A percentile compares a stretch with the other conserved stretches of the same genome.
Conservation (phyloP, 1,139 yeast genomes). For the Debaryomyces psychrophilus region DNA sequence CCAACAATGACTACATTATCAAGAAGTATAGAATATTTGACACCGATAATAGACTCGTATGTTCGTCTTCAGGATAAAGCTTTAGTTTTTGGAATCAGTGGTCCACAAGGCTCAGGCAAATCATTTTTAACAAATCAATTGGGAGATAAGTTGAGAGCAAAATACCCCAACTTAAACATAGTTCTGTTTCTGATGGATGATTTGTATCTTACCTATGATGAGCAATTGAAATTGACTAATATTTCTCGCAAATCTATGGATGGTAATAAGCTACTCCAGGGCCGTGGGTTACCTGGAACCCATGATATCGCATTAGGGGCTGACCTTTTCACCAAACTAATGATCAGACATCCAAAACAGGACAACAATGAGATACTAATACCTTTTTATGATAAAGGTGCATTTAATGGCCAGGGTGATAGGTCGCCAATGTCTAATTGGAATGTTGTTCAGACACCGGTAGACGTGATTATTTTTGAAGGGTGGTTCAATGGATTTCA, state of each 20-base stretch:
- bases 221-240: conserved; percentile 53
- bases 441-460: conserved; percentile 38
- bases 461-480: conserved; percentile 76
- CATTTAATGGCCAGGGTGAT: conserved; percentile 79
- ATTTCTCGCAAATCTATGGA: conserved; percentile 22
- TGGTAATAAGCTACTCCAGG: conserved; percentile 62
- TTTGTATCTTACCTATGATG: conserved; percentile 67
- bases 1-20: conserved; percentile 21
- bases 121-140: conserved; percentile 62
- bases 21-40: conserved; percentile 25
- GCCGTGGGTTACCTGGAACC: conserved; percentile 93
- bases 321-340: conserved; percentile 24
- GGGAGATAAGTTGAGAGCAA: conserved; percentile 32
- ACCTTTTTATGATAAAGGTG: conserved; percentile 82
- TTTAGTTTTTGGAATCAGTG: conserved; percentile 70
- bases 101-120: conserved; percentile 95
- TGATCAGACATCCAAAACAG: conserved; percentile 13
- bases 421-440: conserved; percentile 47
- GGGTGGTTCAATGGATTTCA: conserved; percentile 93
- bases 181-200: conserved; percentile 83
- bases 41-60: conserved; percentile 21
- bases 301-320: conserved; percentile 59
- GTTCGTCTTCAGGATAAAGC: conserved; percentile 36
- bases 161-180: conserved; percentile 45
- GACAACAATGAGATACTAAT: conserved; percentile 35